Conservation (phyloP, 345 rosid species). For the Bretschneidera sinensis region DNA sequence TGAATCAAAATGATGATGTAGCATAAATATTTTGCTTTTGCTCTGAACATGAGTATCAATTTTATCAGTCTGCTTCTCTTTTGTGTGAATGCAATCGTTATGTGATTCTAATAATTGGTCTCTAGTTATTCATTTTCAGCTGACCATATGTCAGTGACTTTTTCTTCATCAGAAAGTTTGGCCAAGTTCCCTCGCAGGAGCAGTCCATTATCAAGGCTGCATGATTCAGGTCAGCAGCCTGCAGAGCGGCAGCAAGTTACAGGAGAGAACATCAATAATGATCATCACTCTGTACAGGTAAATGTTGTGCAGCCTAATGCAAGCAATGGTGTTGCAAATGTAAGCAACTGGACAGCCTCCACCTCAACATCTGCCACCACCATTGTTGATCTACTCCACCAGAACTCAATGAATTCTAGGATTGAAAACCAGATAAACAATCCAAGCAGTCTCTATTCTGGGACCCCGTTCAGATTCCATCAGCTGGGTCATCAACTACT, state of each 20-base stretch:
- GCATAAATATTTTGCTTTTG: background rate
- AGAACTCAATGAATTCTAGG: conserved; percentile 55
- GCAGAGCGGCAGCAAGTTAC: conserved; percentile 16
- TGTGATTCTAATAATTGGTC: background rate
- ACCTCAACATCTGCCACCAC: conserved; percentile 38
- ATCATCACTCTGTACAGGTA: conserved; percentile 31
- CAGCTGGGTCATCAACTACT: conserved; percentile 47
- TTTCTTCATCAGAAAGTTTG: conserved; percentile 46
- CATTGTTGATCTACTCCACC: conserved; percentile 41
- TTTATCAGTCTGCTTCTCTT: background rate
- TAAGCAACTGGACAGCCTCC: conserved; percentile 28
- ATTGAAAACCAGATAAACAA: conserved; percentile 38
- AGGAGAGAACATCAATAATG: conserved; percentile 13
- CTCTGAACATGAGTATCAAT: background rate
- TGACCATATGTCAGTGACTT: background rate
- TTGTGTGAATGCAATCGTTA: background rate
- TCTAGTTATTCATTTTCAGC: background rate
- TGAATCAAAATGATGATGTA: background rate
- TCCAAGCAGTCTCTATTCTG: conserved; percentile 43
- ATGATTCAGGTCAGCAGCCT: conserved; percentile 25
- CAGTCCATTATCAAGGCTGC: conserved; percentile 21
- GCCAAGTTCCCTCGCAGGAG: conserved; percentile 50
- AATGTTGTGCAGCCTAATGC: conserved; percentile 29
- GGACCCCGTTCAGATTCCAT: conserved; percentile 42
- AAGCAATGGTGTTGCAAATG: conserved; percentile 30